Evolutionary conservation across 345 rosid genomes (phyloP).

Genomic region (Cardamine resedifolia): DNA sequence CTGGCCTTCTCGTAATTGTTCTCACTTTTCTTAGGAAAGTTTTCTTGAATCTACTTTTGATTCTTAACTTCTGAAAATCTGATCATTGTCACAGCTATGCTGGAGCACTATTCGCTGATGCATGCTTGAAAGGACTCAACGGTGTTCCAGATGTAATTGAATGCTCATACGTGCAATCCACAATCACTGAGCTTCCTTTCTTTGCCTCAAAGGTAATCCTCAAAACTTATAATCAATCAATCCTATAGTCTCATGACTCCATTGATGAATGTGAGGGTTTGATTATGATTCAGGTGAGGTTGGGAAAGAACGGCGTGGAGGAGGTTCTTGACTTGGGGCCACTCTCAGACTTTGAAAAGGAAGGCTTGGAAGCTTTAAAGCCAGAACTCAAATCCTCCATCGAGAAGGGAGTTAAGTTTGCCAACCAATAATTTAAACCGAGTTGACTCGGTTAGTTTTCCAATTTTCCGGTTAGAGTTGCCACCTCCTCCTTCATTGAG

Average conservation of each 20-base stretch:
- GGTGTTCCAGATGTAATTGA: slow-evolving; percentile 74
- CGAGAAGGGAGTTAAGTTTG: slow-evolving; percentile 46
- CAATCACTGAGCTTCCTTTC: slow-evolving; percentile 73
- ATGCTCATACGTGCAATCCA: slow-evolving; percentile 77
- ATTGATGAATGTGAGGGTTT: slow-evolving; percentile 6
- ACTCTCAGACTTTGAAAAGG: slow-evolving; percentile 57
- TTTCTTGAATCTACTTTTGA: background rate
- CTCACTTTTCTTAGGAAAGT: background rate
- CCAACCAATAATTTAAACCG: slow-evolving; percentile 34
- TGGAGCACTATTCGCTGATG: slow-evolving; percentile 86
- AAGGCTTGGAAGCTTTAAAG: slow-evolving; percentile 61
- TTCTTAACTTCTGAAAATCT: background rate
- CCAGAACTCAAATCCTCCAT: slow-evolving; percentile 55
- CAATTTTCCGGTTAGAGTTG: slow-evolving; percentile 28
- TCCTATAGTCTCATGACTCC: background rate
- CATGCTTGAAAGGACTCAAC: slow-evolving; percentile 86
- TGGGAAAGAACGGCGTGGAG: slow-evolving; percentile 69
- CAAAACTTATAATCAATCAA: background rate
- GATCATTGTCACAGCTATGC: slow-evolving; percentile 59
- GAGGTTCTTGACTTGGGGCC: slow-evolving; percentile 58
- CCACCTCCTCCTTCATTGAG: slow-evolving; percentile 4
- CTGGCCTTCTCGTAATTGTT: background rate
- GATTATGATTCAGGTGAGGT: slow-evolving; percentile 52
- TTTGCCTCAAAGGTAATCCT: slow-evolving; percentile 79
- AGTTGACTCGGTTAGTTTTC: slow-evolving; percentile 12